Conservation (phyloP, 306 rosid genomes). For the Trifolium fragiferum region DNA sequence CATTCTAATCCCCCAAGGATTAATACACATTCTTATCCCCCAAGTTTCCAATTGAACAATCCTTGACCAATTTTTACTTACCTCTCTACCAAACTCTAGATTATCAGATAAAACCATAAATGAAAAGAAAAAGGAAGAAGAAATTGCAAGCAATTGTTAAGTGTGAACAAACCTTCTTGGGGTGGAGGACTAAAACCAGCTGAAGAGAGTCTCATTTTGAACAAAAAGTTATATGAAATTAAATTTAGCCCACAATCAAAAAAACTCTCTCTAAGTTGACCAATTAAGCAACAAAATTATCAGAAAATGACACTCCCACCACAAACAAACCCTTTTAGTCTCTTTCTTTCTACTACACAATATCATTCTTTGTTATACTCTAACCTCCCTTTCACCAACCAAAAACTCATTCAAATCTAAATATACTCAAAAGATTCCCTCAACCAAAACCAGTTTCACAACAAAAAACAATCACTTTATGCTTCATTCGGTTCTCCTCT, state of each 20-base stretch:
- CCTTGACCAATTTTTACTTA: not conserved
- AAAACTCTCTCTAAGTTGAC: constrained; percentile 39
- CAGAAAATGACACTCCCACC: constrained; percentile 51
- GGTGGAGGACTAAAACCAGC: constrained; percentile 91
- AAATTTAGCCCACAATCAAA: constrained; percentile 49
- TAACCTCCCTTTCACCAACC: constrained; percentile 36
- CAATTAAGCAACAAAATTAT: constrained; percentile 52
- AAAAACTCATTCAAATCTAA: constrained; percentile 47
- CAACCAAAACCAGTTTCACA: constrained; percentile 82
- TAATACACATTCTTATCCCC: not conserved
- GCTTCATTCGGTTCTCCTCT: constrained; percentile 66
- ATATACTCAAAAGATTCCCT: constrained; percentile 42
- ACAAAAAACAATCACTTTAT: constrained; percentile 57
- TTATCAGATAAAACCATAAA: not conserved
- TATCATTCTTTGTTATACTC: constrained; percentile 45
- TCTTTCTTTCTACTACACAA: constrained; percentile 45
- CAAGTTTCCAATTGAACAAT: not conserved
- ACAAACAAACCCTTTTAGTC: constrained; percentile 43
- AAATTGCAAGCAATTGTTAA: constrained; percentile 31
- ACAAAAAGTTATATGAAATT: constrained; percentile 25
- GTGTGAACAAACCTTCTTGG: constrained; percentile 69
- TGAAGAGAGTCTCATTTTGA: constrained; percentile 87
- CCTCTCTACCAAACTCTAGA: not conserved
- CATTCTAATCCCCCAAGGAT: constrained; percentile 5
- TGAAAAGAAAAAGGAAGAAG: constrained; percentile 1